Conservation (phyloP, 345 rosid species). For the Viola odorata region DNA sequence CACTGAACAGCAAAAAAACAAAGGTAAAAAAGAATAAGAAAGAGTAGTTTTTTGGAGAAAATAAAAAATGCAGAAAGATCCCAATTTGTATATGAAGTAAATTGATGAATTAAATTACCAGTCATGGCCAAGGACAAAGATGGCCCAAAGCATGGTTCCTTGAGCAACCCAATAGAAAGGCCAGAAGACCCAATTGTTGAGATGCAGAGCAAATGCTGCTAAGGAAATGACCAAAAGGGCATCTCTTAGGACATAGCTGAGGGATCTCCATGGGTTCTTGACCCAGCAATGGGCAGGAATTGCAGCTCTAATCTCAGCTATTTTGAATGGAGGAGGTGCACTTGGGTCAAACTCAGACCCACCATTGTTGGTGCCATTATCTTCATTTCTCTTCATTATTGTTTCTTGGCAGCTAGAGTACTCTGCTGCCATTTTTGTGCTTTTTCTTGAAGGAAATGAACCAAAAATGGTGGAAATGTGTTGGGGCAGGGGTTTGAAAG, state of each 20-base stretch:
- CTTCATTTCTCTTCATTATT: neutral
- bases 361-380: neutral
- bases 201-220: slow-evolving; percentile 7
- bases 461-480: too few species aligned
- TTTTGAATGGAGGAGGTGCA: slow-evolving; percentile 29
- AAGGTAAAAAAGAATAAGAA: neutral
- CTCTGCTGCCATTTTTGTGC: too few species aligned
- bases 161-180: slow-evolving; percentile 25
- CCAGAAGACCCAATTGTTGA: slow-evolving; percentile 16
- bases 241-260: slow-evolving; percentile 23
- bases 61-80: too few species aligned
- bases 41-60: neutral
- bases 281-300: slow-evolving; percentile 33
- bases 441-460: too few species aligned
- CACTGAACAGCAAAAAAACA: slow-evolving; percentile 10
- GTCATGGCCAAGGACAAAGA: slow-evolving; percentile 32
- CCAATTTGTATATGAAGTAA: too few species aligned
- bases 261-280: slow-evolving; percentile 25
- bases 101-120: slow-evolving; percentile 9
- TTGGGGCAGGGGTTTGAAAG: too few species aligned
- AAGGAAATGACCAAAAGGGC: slow-evolving; percentile 1
- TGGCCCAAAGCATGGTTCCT: slow-evolving; percentile 32
- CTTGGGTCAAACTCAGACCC: slow-evolving; percentile 22
- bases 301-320: slow-evolving; percentile 30
- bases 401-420: neutral